Base-by-base conservation (phyloP, 805 yeast genomes). In the Metschnikowia matae region DNA sequence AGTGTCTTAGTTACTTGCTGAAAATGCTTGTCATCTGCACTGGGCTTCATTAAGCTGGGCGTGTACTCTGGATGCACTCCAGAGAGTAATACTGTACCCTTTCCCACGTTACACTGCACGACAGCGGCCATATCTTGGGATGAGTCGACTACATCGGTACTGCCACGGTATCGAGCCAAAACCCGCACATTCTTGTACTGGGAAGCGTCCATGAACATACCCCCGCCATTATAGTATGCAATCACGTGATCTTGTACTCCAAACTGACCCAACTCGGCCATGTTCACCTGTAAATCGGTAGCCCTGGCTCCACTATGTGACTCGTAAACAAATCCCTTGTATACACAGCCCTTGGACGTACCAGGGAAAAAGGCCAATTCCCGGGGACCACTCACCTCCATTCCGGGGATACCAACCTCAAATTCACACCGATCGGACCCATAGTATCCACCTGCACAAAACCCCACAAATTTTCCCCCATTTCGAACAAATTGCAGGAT, bases 401-500 rank as follows among this genome's bases (percentile, higher is more conserved):
- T 71, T 1, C 51, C 52, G 0, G 81, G 78, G 57, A 81, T 71
- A 2, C 94, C 95, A 31, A 79, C 84, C 58, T 89, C 96, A 64
- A 94, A 94, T 62, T 92, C 97, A 56, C 87, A 84, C 38, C 84
- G 67, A 0, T 78, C 67, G 11, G 91, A 78, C 1, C 84, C 92
- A 62, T 81, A 94, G 68, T 94, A 94, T 0, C 87, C 98, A 40
- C 99, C 99, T 8, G 99, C 94, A 69, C 99, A 94, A 55, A 94
- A 81, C 0, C 99, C 99, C 18, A 92, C 66, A 61, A 73, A 89
- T 44, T 74, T 71, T 1, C 99, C 99, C 31, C 98, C 99, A 48
- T 74, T 73, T 31, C 82, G 73, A 1, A 89, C 89, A 57, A 76
- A 89, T 45, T 80, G 80, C 26, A 70, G 65, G 54, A 89, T 87